Evolutionary conservation across 2,329 filamentous ascomycete species (phyloP).

Genomic region (Clonostachys solani): DNA sequence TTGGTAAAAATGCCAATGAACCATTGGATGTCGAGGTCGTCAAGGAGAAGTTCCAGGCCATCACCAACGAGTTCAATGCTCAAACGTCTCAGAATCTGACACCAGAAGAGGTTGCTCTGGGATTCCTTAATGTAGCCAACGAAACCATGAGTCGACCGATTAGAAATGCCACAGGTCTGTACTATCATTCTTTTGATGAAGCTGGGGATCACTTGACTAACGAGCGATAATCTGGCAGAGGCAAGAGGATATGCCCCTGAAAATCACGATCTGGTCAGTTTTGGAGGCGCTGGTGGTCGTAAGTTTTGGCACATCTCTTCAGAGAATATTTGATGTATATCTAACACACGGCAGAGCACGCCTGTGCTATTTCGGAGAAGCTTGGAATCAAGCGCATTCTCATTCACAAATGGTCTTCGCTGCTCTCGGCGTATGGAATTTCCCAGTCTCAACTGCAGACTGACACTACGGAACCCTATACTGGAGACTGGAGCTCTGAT

Average conservation of each 20-base stretch:
- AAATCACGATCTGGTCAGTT: slow-evolving; percentile 23
- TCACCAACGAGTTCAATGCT: slow-evolving; percentile 32
- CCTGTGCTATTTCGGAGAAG: slow-evolving; percentile 30
- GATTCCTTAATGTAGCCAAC: slow-evolving; percentile 72
- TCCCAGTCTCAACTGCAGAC: slow-evolving; percentile 30
- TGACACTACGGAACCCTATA: slow-evolving; percentile 25
- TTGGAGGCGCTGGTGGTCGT: slow-evolving; percentile 70
- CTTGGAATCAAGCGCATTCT: slow-evolving; percentile 33
- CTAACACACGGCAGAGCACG: slow-evolving; percentile 28
- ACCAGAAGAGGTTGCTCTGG: slow-evolving; percentile 48
- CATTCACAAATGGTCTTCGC: slow-evolving; percentile 32
- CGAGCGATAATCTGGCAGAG: slow-evolving; percentile 31
- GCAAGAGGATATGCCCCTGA: slow-evolving; percentile 34
- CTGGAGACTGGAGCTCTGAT: not conserved
- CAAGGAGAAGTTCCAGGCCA: slow-evolving; percentile 26
- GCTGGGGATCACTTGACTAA: not conserved
- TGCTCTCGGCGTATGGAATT: slow-evolving; percentile 39
- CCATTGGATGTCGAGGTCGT: slow-evolving; percentile 32
- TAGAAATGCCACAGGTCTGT: slow-evolving; percentile 54
- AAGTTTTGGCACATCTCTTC: not conserved
- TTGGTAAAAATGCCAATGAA: slow-evolving; percentile 62
- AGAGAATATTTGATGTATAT: no score
- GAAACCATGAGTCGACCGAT: slow-evolving; percentile 76
- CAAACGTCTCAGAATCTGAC: slow-evolving; percentile 23
- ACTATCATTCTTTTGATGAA: not conserved